Evolutionary conservation across 345 rosid species (phyloP), one percentile per base, ranked within the genome.

Genomic region (Theobroma cacao): DNA sequence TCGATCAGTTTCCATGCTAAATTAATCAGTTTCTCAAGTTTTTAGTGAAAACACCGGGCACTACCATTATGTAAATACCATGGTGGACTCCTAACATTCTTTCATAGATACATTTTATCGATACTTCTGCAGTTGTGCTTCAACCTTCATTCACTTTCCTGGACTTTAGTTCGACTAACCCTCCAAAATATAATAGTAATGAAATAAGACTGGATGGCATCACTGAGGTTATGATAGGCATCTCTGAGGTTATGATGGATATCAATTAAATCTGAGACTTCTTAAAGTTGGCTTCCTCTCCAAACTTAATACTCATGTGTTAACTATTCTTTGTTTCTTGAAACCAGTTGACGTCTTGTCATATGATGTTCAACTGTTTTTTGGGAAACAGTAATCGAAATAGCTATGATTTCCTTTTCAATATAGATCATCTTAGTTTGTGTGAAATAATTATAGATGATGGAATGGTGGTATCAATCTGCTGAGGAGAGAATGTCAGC

Each of bases 391-490:
- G 48, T 38, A 31, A 65, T 65, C 53, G 40, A 71, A 40, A 50
- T 63, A n/a, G 45, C 48, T 53, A 24, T 45, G 36, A 55, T 24
- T 26, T 69, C 34, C 45, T 7, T 59, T 71, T 59, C 61, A 70
- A 34, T 52, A 34, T 72, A 31, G 75, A 62, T 26, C 41, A 26
- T 31, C 75, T 48, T 71, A 48, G 33, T 38, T 48, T 12, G 11
- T 76, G 69, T 80, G 36, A 75, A 65, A 78, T 75, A 22, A 31
- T 75, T 40, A 24, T 76, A 96, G 99, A 96, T 96, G 98, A 96
- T 96, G 99, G 99, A 96, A 68, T 96, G 99, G 99, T 96, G 98
- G 99, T 96, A 92, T 80, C 98, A 96, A 84, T 96, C 99, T 84
- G 99, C 98, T 31, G 99, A 96, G 83, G 98, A 94, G 82, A 92